Evolutionary conservation across 2,329 filamentous ascomycete genomes (phyloP).

Genomic region (Cytospora mali): DNA sequence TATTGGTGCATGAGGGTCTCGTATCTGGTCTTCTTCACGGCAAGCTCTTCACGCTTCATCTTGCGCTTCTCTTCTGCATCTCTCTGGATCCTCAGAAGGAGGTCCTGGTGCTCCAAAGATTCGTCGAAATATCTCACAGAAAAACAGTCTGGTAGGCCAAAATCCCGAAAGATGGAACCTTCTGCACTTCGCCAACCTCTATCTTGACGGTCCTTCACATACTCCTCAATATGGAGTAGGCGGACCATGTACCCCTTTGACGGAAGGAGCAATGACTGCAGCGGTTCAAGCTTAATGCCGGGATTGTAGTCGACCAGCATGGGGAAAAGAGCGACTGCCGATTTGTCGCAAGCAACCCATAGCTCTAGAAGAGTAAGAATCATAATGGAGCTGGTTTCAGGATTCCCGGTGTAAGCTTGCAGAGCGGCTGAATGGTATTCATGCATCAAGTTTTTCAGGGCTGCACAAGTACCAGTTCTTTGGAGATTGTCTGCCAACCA

Average conservation of each 20-base stretch:
- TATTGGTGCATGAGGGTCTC: constrained; percentile 32
- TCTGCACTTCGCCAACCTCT: constrained; percentile 26
- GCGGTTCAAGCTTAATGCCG: constrained; percentile 43
- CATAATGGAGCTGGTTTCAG: constrained; percentile 56
- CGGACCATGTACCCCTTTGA: constrained; percentile 48
- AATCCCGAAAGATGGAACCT: constrained; percentile 42
- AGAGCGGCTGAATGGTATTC: constrained; percentile 39
- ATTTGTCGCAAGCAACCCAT: constrained; percentile 60
- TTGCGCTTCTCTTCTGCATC: constrained; percentile 37
- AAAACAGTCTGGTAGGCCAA: constrained; percentile 44
- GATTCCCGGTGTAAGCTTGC: constrained; percentile 41
- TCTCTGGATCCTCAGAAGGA: constrained; percentile 42
- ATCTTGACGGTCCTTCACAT: constrained; percentile 43
- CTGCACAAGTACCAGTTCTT: not conserved
- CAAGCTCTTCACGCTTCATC: constrained; percentile 41
- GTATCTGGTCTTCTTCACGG: constrained; percentile 35
- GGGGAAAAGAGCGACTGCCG: constrained; percentile 41
- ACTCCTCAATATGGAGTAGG: constrained; percentile 48
- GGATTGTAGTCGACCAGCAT: constrained; percentile 51
- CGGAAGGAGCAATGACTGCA: constrained; percentile 50
- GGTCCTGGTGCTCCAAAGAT: constrained; percentile 43
- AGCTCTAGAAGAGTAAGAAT: constrained; percentile 58
- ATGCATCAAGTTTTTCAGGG: constrained; percentile 31
- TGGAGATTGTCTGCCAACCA: not conserved
- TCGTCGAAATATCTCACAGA: constrained; percentile 50